Percentiles rank a stretch among this genome's conserved stretches.
These are phyloP conservation scores for Carex cristatella DNA, from an alignment of 176 grass and related monocot species.

Conservation along the genomic window DNA sequence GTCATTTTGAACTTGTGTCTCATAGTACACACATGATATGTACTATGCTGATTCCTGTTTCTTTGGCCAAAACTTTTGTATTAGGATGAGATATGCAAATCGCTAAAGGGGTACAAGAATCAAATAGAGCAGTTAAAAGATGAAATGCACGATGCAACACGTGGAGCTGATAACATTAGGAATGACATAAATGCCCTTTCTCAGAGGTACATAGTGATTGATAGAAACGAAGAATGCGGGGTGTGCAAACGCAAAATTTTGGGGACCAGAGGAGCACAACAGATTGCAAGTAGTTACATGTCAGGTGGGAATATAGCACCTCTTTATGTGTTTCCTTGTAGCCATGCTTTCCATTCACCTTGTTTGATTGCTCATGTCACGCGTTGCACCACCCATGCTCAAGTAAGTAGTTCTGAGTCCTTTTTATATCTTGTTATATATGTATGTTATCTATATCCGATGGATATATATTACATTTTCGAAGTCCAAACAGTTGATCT, in stretches of 20 bases:
- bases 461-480: too few species aligned
- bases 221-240: slow-evolving; percentile 88
- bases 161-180: slow-evolving; percentile 88
- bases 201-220: slow-evolving; percentile 85
- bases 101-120: slow-evolving; percentile 91
- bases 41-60: not conserved
- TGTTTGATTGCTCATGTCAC: slow-evolving; percentile 93
- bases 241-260: slow-evolving; percentile 92
- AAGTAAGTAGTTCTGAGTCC: slow-evolving; percentile 44
- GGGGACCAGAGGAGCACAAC: slow-evolving; percentile 59
- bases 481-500: too few species aligned
- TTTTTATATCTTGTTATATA: too few species aligned
- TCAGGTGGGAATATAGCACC: slow-evolving; percentile 71
- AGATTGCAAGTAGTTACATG: slow-evolving; percentile 62
- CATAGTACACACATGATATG: too few species aligned
- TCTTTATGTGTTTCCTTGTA: slow-evolving; percentile 97
- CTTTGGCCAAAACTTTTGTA: not conserved
- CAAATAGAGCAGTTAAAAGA: slow-evolving; percentile 93
- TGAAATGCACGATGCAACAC: slow-evolving; percentile 96
- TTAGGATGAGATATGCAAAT: slow-evolving; percentile 96
- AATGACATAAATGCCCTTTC: slow-evolving; percentile 91
- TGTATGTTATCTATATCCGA: too few species aligned
- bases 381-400: slow-evolving; percentile 49
- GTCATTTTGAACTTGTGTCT: too few species aligned
- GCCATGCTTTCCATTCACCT: slow-evolving; percentile 78